phyloP scores from a whole-genome alignment of 495 filamentous ascomycete genomes.

The Alectoria sarmentosa region DNA sequence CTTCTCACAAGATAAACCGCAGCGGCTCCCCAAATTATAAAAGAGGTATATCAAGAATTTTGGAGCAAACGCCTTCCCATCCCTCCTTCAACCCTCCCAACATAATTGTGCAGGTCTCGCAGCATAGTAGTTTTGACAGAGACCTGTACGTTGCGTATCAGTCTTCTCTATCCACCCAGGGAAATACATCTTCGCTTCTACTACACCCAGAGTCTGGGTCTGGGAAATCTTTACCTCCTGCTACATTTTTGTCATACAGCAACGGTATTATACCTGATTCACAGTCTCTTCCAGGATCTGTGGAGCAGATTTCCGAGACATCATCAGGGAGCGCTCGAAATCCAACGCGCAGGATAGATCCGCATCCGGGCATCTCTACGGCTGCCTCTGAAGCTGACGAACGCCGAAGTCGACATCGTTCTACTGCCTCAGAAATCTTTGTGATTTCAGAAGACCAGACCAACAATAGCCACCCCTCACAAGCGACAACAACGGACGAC shows the following conservation, averaged over 20 bases:
- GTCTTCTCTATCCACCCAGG: conserved; percentile 22
- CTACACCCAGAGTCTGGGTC: conserved; percentile 8
- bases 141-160: conserved; percentile 24
- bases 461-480: conserved; percentile 14
- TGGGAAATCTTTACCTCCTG: conserved; percentile 12
- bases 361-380: not conserved
- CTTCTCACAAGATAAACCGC: not conserved
- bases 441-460: conserved; percentile 9
- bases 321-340: not conserved
- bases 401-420: not conserved
- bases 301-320: not conserved
- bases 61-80: not conserved
- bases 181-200: not conserved
- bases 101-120: conserved; percentile 21
- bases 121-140: conserved; percentile 22
- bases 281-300: conserved; percentile 20
- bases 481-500: conserved; percentile 22
- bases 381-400: not conserved
- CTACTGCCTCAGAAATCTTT: not conserved
- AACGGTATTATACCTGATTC: conserved; percentile 25
- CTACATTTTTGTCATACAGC: not conserved
- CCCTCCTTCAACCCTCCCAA: not conserved
- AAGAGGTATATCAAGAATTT: not conserved
- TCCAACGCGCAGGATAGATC: not conserved
- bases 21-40: not conserved